Evolutionary conservation across 2,329 filamentous ascomycete species (phyloP).

Genomic region (Alternaria brassicae): DNA sequence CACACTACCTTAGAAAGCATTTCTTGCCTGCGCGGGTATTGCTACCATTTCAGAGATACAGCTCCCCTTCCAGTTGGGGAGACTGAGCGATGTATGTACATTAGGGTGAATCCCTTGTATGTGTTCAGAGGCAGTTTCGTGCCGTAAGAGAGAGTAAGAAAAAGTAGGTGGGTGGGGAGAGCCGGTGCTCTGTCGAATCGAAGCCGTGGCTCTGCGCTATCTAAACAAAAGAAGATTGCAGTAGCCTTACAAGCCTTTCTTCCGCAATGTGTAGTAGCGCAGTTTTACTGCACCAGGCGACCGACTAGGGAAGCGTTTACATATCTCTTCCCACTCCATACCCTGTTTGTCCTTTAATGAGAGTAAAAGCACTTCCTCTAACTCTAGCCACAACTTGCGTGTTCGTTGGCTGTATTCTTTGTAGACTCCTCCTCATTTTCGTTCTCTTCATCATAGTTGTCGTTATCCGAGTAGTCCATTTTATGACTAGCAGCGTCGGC

Average conservation of each 20-base stretch:
- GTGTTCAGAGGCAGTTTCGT: too few species aligned
- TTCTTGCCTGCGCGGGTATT: too few species aligned
- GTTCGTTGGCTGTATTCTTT: conserved; percentile 14
- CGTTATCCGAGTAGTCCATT: conserved; percentile 14
- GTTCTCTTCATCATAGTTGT: conserved; percentile 15
- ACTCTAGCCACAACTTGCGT: conserved; percentile 15
- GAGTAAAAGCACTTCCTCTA: conserved; percentile 20
- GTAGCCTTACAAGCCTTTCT: conserved; percentile 4
- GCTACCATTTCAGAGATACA: too few species aligned
- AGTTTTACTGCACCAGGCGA: conserved; percentile 15
- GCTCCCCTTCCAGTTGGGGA: too few species aligned
- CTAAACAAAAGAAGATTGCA: background rate
- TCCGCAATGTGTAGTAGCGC: conserved; percentile 18
- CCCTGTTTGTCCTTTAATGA: conserved; percentile 16
- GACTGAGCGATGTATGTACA: too few species aligned
- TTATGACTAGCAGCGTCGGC: conserved; percentile 13
- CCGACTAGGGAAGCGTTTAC: conserved; percentile 20
- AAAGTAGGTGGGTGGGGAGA: too few species aligned
- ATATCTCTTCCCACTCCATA: conserved; percentile 20
- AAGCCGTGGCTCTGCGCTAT: too few species aligned
- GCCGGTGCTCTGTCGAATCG: too few species aligned
- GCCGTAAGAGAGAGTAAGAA: too few species aligned
- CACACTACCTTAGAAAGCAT: too few species aligned
- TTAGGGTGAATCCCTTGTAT: too few species aligned
- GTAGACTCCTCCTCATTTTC: conserved; percentile 15